These are phyloP conservation scores for Haematococcus sp. DNA, from an alignment of 139 green algal genomes.

Conservation along the genomic window DNA sequence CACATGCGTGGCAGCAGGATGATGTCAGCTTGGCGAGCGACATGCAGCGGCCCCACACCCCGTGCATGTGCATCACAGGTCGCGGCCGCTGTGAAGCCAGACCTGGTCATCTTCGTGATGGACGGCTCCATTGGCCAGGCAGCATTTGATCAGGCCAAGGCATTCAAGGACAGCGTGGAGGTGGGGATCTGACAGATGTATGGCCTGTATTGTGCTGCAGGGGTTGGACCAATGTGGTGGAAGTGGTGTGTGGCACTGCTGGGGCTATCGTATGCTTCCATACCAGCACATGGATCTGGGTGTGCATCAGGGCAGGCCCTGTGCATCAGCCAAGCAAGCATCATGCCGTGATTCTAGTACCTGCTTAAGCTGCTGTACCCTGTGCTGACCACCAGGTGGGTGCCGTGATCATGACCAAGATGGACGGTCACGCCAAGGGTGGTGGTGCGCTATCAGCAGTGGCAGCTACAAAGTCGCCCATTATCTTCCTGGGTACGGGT, in stretches of 20 bases:
- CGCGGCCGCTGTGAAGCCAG: constrained; percentile 66
- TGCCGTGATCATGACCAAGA: constrained; percentile 97
- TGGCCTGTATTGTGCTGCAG: too few relatives aligned
- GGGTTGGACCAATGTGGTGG: too few relatives aligned
- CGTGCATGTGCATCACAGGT: constrained; percentile 26
- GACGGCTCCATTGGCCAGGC: constrained; percentile 96
- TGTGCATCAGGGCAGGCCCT: too few relatives aligned
- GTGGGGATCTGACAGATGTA: constrained; percentile 36
- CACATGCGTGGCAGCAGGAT: too few relatives aligned
- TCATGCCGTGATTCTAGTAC: too few relatives aligned
- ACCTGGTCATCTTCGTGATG: constrained; percentile 98
- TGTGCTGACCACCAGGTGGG: constrained; percentile 72
- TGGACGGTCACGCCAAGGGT: constrained; percentile 98
- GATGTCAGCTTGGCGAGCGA: too few relatives aligned
- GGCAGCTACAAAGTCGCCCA: constrained; percentile 87
- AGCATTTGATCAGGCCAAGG: constrained; percentile 95
- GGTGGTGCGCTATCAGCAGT: constrained; percentile 93
- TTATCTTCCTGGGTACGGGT: constrained; percentile 96
- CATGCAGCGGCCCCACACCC: too few relatives aligned
- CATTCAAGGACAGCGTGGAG: constrained; percentile 93
- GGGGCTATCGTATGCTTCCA: too few relatives aligned
- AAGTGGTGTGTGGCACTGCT: too few relatives aligned
- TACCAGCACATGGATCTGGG: not conserved
- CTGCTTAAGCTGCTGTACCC: too few relatives aligned
- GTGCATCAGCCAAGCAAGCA: too few relatives aligned